Percentiles rank a stretch among this genome's conserved stretches.
Evolutionary conservation across 768 basidiomycete species (phyloP).

Genomic region (Suillus plorans): DNA sequence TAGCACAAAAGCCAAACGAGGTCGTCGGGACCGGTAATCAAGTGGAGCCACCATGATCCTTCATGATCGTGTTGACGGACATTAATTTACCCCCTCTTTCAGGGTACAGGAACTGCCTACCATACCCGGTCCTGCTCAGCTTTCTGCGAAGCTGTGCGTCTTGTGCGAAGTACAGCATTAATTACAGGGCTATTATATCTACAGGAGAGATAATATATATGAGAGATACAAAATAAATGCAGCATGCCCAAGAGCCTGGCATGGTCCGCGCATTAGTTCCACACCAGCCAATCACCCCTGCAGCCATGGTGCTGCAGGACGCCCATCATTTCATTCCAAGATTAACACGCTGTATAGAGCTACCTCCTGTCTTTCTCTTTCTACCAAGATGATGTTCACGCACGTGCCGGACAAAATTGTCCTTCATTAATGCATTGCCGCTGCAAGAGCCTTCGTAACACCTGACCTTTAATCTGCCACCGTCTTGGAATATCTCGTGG

Average conservation of each 20-base stretch:
- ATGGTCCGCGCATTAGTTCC: background rate
- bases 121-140: background rate
- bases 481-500: background rate
- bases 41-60: no score
- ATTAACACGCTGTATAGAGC: background rate
- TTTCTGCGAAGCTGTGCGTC: background rate
- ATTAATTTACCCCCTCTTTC: no score
- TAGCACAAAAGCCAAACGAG: no score
- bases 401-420: slow-evolving; percentile 1
- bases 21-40: no score
- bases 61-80: no score
- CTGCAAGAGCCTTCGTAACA: background rate
- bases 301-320: background rate
- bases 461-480: background rate
- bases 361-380: background rate
- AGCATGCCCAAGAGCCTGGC: background rate
- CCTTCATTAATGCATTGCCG: slow-evolving; percentile 1
- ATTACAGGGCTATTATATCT: background rate
- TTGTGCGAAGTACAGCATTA: background rate
- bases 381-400: background rate
- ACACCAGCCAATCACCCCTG: background rate
- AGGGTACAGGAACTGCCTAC: no score
- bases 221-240: background rate
- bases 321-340: background rate
- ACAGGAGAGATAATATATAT: background rate